These are phyloP conservation scores for Rubia occidens DNA, from an alignment of 305 asterid species.

Conservation along the genomic window DNA sequence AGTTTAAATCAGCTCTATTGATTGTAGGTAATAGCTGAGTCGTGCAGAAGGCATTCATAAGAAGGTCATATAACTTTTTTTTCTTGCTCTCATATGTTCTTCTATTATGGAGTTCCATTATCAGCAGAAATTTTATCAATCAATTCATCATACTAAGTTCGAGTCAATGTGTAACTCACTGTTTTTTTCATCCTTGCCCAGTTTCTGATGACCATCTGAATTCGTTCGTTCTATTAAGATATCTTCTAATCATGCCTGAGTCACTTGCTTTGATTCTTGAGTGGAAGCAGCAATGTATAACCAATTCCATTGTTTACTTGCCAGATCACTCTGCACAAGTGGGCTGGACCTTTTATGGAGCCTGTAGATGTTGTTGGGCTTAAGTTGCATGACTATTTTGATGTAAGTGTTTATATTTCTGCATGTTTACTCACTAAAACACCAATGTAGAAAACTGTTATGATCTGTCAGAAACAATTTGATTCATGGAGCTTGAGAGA, in stretches of 20 bases:
- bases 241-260: neutral
- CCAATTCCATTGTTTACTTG: conserved; percentile 7
- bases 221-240: neutral
- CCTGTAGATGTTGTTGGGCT: conserved; percentile 96
- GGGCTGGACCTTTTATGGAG: conserved; percentile 92
- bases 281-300: neutral
- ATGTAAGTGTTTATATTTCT: conserved; percentile 36
- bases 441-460: neutral
- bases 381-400: conserved; percentile 66
- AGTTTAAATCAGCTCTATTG: neutral
- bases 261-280: neutral
- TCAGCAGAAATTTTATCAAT: neutral
- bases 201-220: neutral
- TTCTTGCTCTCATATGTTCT: neutral
- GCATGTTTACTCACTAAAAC: neutral
- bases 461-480: neutral
- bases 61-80: neutral
- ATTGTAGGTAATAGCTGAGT: neutral
- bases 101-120: neutral
- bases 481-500: neutral
- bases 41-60: neutral
- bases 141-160: neutral
- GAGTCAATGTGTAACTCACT: neutral
- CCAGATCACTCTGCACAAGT: conserved; percentile 74
- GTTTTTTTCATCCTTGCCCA: neutral